Evolutionary conservation across 129 eudicot species (phyloP).

Genomic region (Gnaphalium uliginosum): DNA sequence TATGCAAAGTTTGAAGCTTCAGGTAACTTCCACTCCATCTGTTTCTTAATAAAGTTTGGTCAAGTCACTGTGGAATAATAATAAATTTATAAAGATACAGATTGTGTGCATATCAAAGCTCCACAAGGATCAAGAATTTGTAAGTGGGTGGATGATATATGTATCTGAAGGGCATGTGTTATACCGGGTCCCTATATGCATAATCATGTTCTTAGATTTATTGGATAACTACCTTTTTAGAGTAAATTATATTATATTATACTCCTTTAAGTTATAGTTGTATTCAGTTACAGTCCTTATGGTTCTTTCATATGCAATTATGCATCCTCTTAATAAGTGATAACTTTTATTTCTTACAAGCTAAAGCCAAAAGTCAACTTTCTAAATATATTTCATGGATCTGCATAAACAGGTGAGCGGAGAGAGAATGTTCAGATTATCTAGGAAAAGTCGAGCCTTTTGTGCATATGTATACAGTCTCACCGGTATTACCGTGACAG

Average conservation of each 20-base stretch:
- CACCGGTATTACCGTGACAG: too few species aligned
- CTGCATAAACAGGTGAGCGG: too few species aligned
- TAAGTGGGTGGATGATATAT: constrained; percentile 27
- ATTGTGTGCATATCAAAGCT: constrained; percentile 32
- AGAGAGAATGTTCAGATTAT: too few species aligned
- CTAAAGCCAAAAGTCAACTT: too few species aligned
- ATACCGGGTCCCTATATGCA: constrained; percentile 22
- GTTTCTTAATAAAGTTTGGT: constrained; percentile 18
- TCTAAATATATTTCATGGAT: too few species aligned
- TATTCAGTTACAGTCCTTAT: neutral
- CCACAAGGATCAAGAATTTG: constrained; percentile 27
- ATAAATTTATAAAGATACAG: constrained; percentile 32
- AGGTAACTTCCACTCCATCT: constrained; percentile 41
- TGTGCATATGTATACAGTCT: too few species aligned
- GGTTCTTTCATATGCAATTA: neutral
- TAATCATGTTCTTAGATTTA: constrained; percentile 19
- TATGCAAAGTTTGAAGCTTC: constrained; percentile 32
- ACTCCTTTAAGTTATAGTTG: constrained; percentile 4
- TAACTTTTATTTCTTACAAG: too few species aligned
- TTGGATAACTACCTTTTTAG: constrained; percentile 36
- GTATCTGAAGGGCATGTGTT: constrained; percentile 20
- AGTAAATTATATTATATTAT: neutral
- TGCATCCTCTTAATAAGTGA: too few species aligned
- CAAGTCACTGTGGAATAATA: constrained; percentile 2
- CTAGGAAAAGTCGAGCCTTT: too few species aligned